Percentiles rank a stretch among this genome's conserved stretches.
These are phyloP conservation scores for Pascua guehoae DNA, from an alignment of 1,284 basidiomycete species.

Conservation along the genomic window DNA sequence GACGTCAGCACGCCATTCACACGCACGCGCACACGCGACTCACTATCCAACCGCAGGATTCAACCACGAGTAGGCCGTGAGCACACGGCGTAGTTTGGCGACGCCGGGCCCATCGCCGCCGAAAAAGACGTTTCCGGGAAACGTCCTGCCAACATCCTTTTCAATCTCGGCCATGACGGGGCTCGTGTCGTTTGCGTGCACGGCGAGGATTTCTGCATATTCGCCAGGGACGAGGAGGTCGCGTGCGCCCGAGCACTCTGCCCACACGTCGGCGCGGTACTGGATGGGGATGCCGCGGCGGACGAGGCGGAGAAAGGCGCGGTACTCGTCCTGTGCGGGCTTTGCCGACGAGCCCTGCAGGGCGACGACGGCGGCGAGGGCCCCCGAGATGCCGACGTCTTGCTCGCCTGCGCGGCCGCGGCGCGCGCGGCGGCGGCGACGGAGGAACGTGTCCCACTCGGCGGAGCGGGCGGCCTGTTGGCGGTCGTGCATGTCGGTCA, in stretches of 20 bases:
- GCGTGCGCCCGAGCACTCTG: conserved; percentile 83
- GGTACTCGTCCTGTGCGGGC: conserved; percentile 66
- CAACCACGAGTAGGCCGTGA: conserved; percentile 85
- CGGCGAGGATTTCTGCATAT: conserved; percentile 74
- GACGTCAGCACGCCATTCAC: no score
- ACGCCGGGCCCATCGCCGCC: conserved; percentile 79
- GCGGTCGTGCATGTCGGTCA: conserved; percentile 80
- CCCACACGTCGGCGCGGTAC: conserved; percentile 72
- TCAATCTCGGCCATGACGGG: conserved; percentile 78
- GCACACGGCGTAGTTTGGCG: conserved; percentile 79
- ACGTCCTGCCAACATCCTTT: conserved; percentile 84
- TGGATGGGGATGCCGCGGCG: conserved; percentile 80
- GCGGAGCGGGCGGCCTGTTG: conserved; percentile 69
- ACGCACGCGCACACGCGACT: conserved; percentile 2
- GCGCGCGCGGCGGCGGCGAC: conserved; percentile 31
- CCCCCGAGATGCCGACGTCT: conserved; percentile 18
- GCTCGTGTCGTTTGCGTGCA: conserved; percentile 57
- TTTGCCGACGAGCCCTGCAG: conserved; percentile 59
- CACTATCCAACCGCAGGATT: conserved; percentile 76
- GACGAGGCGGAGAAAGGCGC: conserved; percentile 73
- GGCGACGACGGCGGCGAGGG: conserved; percentile 10
- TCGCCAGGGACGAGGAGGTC: conserved; percentile 89
- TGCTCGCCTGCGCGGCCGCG: conserved; percentile 9
- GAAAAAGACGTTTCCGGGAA: conserved; percentile 96
- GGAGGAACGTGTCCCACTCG: conserved; percentile 87